Evolutionary conservation across 805 yeast species (phyloP).

Genomic region (Kregervanrija delftensis): DNA sequence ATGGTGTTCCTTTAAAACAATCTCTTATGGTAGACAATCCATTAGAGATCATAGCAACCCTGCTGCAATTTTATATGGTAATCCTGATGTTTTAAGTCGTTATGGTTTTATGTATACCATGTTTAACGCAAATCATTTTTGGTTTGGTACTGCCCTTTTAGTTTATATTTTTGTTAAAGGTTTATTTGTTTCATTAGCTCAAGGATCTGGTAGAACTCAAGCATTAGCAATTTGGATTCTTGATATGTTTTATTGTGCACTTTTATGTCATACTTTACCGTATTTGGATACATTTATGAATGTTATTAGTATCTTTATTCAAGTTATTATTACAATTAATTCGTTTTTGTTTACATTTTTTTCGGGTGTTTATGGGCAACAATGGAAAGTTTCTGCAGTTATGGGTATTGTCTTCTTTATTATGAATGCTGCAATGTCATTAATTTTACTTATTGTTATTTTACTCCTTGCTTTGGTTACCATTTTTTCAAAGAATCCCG

Average conservation of each 20-base stretch:
- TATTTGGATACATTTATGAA: slow-evolving; percentile 81
- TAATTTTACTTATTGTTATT: slow-evolving; percentile 63
- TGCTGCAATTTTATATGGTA: slow-evolving; percentile 82
- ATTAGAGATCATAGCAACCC: slow-evolving; percentile 62
- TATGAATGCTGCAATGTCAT: slow-evolving; percentile 81
- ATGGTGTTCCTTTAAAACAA: slow-evolving; percentile 62
- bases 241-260: slow-evolving; percentile 63
- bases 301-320: slow-evolving; percentile 62
- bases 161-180: slow-evolving; percentile 59
- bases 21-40: slow-evolving; percentile 56
- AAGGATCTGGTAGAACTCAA: slow-evolving; percentile 75
- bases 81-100: slow-evolving; percentile 60
- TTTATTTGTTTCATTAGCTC: slow-evolving; percentile 71
- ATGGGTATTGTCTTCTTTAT: slow-evolving; percentile 92
- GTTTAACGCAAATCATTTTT: slow-evolving; percentile 74
- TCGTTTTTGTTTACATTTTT: slow-evolving; percentile 83
- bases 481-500: slow-evolving; percentile 76
- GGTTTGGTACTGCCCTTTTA: slow-evolving; percentile 70
- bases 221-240: slow-evolving; percentile 68
- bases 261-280: slow-evolving; percentile 61
- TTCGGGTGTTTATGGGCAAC: slow-evolving; percentile 77
- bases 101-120: slow-evolving; percentile 88
- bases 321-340: slow-evolving; percentile 67
- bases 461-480: slow-evolving; percentile 59
- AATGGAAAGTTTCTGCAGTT: slow-evolving; percentile 68